Percentiles rank a stretch among this genome's conserved stretches.
Evolutionary conservation across 2,329 filamentous ascomycete species (phyloP).

Genomic region (Fusarium tjaetaba): DNA sequence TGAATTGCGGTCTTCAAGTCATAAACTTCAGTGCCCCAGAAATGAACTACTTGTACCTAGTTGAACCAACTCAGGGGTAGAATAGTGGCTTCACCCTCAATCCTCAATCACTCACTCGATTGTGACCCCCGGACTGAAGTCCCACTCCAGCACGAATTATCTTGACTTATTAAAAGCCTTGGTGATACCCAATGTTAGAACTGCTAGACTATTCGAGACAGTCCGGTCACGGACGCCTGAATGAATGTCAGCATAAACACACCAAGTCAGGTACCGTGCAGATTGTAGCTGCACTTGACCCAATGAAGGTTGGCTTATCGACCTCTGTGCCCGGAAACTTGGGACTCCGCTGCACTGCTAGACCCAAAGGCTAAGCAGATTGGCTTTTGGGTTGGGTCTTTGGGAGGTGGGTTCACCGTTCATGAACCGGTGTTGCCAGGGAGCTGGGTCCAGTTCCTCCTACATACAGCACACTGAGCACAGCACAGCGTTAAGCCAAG

Average conservation of each 20-base stretch:
- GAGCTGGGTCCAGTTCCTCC: neutral
- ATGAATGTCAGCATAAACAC: constrained; percentile 15
- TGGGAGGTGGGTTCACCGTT: constrained; percentile 14
- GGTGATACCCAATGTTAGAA: neutral
- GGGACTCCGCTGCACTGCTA: constrained; percentile 27
- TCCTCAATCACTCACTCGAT: neutral
- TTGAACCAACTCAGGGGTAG: constrained; percentile 15
- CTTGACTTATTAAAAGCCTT: neutral
- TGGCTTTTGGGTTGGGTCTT: constrained; percentile 8
- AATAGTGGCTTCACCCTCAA: neutral
- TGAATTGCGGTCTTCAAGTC: constrained; percentile 15
- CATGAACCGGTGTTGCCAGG: constrained; percentile 22
- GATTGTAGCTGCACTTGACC: constrained; percentile 9
- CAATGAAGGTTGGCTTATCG: constrained; percentile 11
- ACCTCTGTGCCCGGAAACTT: constrained; percentile 29
- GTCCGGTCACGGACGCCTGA: neutral
- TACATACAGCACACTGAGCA: neutral
- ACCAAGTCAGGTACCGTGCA: constrained; percentile 22
- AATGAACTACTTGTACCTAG: neutral
- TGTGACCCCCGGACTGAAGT: constrained; percentile 3
- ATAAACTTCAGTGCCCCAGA: constrained; percentile 1
- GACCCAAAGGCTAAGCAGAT: constrained; percentile 15
- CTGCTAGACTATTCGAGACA: neutral
- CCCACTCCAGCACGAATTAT: constrained; percentile 1
- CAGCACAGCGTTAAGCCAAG: neutral